These are phyloP conservation scores for Trypanosoma platydactyli DNA, from an alignment of 208 protist genomes.

Conservation along the genomic window DNA sequence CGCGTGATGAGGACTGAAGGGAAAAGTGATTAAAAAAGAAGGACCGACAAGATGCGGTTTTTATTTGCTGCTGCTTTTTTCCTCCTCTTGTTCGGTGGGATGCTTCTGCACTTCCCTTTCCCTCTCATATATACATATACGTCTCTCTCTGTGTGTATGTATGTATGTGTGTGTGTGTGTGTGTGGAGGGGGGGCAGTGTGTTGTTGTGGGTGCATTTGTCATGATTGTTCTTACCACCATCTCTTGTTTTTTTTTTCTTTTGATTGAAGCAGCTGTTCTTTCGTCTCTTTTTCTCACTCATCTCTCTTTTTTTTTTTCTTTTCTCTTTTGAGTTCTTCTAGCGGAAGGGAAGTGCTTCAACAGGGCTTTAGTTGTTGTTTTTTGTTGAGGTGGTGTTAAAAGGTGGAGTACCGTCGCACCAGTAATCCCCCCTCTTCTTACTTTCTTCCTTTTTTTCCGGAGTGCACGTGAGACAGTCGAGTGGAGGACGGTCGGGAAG, in stretches of 20 bases:
- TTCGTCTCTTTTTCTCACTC: neutral
- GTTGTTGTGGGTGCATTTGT: neutral
- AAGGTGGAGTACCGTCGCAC: neutral
- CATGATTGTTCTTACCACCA: neutral
- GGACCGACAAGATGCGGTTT: too few species aligned
- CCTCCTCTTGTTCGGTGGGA: too few species aligned
- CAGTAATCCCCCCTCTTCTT: neutral
- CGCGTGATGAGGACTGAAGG: constrained; percentile 56
- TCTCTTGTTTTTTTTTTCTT: neutral
- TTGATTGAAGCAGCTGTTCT: neutral
- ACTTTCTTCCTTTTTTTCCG: neutral
- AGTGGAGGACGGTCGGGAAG: neutral
- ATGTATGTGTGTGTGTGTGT: too few species aligned
- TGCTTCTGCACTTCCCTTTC: neutral
- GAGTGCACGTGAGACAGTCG: too few species aligned
- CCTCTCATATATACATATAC: constrained; percentile 4
- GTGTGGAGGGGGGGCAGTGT: too few species aligned
- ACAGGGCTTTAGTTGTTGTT: neutral
- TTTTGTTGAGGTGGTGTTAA: neutral
- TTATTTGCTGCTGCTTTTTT: neutral
- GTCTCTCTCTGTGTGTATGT: neutral
- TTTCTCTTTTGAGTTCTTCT: neutral
- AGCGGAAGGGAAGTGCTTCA: neutral
- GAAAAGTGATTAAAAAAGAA: neutral
- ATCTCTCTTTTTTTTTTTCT: neutral